Evolutionary conservation across 495 filamentous ascomycete species (phyloP), one percentile per base, ranked within the genome.

Genomic region (Oleoguttula mirabilis): DNA sequence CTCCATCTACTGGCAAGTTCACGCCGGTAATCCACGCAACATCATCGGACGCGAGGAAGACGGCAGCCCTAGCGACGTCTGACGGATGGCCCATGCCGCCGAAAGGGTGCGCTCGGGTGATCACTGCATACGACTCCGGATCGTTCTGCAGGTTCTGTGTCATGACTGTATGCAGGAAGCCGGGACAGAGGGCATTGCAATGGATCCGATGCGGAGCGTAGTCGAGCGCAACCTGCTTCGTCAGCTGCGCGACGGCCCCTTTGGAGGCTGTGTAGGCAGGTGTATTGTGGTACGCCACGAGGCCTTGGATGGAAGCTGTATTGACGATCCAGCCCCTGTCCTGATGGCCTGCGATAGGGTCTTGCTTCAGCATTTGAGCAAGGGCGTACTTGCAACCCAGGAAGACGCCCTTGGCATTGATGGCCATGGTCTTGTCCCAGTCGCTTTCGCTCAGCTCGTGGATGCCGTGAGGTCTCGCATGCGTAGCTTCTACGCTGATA

Each of bases 371-470:
- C 64, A 75, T 72, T 52, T 76, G 72, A 0, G 51, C 44, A n/a
- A 63, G 45, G 0, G 65, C 69, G 39, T 68, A 73, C 33, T 66
- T 66, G 32, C 61, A 67, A 4, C 70, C 71, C 1, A 75, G 58
- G 45, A 73, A 75, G 20, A 66, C 64, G 7, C 81, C 80, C 14
- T 66, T 66, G 0, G 80, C 77, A 55, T 85, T 72, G 32, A 77
- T 78, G n/a, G 75, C 72, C 32, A 79, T 83, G 3, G 73, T 73
- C 72, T 83, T 80, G 4, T 74, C 66, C 79, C 79, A 86, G 0
- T 51, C 59, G 0, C 53, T 37, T 34, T 70, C 65, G 0, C 50
- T 47, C 3, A 60, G 62, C 27, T 67, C 52, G 46, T 71, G 66
- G 2, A 70, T 42, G 2, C 56, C 54, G 0, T 44, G 45, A 1